Conservation (phyloP, 2,329 filamentous ascomycete genomes). For the Ophiostoma sp. region DNA sequence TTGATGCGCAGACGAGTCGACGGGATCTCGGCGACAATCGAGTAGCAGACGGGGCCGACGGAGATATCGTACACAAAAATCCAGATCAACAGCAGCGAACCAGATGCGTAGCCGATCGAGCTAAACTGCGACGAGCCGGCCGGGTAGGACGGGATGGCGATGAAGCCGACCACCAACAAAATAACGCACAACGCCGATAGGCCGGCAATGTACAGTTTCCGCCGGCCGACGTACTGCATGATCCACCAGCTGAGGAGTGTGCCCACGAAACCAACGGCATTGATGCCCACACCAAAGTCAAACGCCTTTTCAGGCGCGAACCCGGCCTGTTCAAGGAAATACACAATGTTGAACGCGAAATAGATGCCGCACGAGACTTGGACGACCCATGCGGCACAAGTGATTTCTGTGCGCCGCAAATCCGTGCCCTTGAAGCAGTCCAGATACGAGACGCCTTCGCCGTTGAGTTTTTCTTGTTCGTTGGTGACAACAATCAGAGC, state of each 20-base stretch:
- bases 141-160: slow-evolving; percentile 14
- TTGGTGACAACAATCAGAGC: slow-evolving; percentile 49
- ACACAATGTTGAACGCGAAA: slow-evolving; percentile 39
- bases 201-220: slow-evolving; percentile 28
- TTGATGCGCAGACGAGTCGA: too few species aligned
- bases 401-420: slow-evolving; percentile 47
- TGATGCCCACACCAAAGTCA: slow-evolving; percentile 39
- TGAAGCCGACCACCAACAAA: slow-evolving; percentile 31
- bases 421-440: slow-evolving; percentile 51
- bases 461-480: slow-evolving; percentile 42
- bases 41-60: slow-evolving; percentile 40
- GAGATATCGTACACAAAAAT: slow-evolving; percentile 39
- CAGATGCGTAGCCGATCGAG: slow-evolving; percentile 17
- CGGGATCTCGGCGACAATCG: too few species aligned
- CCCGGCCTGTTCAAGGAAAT: slow-evolving; percentile 34
- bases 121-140: neutral
- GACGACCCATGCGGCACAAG: slow-evolving; percentile 40
- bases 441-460: slow-evolving; percentile 39
- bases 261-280: slow-evolving; percentile 32
- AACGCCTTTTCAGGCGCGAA: slow-evolving; percentile 37
- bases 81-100: slow-evolving; percentile 24
- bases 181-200: slow-evolving; percentile 20
- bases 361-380: slow-evolving; percentile 36
- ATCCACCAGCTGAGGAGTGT: slow-evolving; percentile 28
- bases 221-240: slow-evolving; percentile 28